Evolutionary conservation across 257 asterid species (phyloP).

Genomic region (Solanum appendiculatum): DNA sequence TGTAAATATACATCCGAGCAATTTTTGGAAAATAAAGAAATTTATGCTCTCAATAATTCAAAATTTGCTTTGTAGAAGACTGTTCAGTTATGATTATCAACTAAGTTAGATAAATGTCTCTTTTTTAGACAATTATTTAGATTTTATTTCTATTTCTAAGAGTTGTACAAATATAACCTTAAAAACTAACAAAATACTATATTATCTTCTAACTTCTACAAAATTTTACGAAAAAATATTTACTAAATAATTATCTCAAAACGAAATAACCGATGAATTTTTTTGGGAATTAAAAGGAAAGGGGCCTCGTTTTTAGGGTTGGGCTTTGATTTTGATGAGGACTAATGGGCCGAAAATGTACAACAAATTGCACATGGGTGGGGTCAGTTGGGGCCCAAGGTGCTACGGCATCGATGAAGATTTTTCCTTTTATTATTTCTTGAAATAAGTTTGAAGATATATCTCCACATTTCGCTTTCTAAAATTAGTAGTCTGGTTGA

Average conservation of each 20-base stretch:
- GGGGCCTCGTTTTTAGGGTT: neutral
- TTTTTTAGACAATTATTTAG: too few relatives aligned
- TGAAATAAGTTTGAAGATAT: too few relatives aligned
- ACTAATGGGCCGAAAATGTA: neutral
- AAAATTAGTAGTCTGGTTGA: neutral
- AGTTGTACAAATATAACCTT: neutral
- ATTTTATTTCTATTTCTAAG: too few relatives aligned
- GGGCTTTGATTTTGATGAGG: neutral
- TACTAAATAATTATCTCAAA: neutral
- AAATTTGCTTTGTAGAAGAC: too few relatives aligned
- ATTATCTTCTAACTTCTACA: too few relatives aligned
- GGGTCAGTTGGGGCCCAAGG: neutral
- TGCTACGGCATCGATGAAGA: neutral
- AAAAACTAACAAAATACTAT: neutral
- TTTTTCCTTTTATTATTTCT: neutral
- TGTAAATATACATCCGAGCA: neutral
- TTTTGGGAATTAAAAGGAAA: neutral
- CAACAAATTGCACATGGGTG: neutral
- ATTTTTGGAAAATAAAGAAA: too few relatives aligned
- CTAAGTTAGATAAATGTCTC: too few relatives aligned
- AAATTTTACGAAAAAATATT: too few relatives aligned
- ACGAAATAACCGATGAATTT: neutral
- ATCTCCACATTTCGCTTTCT: neutral
- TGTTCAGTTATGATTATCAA: neutral
- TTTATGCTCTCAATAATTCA: too few relatives aligned